Evolutionary conservation across 2,329 filamentous ascomycete species (phyloP).

Genomic region (Hypoxylon sp.): DNA sequence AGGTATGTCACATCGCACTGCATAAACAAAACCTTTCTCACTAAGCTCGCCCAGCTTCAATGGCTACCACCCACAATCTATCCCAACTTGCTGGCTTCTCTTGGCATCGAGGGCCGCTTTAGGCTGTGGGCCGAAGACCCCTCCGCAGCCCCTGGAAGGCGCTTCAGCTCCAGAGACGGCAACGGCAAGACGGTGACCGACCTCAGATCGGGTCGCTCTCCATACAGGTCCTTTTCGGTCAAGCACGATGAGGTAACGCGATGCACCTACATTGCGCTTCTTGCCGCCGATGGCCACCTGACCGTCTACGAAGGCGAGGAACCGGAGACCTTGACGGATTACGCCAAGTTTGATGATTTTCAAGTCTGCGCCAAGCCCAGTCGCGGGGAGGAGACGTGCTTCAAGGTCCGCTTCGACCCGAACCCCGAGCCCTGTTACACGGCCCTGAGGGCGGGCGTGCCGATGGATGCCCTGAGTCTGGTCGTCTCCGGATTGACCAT

Average conservation of each 20-base stretch:
- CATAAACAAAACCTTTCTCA: slow-evolving; percentile 29
- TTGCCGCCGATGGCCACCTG: slow-evolving; percentile 84
- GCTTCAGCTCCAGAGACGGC: slow-evolving; percentile 76
- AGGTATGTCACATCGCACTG: slow-evolving; percentile 66
- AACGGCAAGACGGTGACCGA: slow-evolving; percentile 65
- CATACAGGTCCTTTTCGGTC: slow-evolving; percentile 86
- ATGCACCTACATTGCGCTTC: slow-evolving; percentile 86
- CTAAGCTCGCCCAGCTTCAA: slow-evolving; percentile 71
- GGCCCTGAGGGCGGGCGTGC: slow-evolving; percentile 82
- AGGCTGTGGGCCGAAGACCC: slow-evolving; percentile 94
- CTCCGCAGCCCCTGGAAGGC: slow-evolving; percentile 80
- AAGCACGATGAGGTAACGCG: slow-evolving; percentile 82
- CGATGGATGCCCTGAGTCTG: slow-evolving; percentile 80
- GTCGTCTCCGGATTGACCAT: slow-evolving; percentile 88
- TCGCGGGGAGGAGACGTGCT: slow-evolving; percentile 87
- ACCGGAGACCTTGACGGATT: slow-evolving; percentile 83
- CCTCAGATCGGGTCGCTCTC: slow-evolving; percentile 68
- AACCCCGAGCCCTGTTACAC: slow-evolving; percentile 84
- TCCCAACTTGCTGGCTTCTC: slow-evolving; percentile 84
- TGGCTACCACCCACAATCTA: slow-evolving; percentile 94
- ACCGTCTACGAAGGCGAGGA: slow-evolving; percentile 87
- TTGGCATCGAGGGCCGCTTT: slow-evolving; percentile 90
- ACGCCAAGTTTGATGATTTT: slow-evolving; percentile 80
- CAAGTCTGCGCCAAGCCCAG: slow-evolving; percentile 76
- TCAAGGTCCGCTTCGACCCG: slow-evolving; percentile 88